These are phyloP conservation scores for Coemansia sp. DNA, from an alignment of 192 early-diverging fungal genomes.

Conservation along the genomic window DNA sequence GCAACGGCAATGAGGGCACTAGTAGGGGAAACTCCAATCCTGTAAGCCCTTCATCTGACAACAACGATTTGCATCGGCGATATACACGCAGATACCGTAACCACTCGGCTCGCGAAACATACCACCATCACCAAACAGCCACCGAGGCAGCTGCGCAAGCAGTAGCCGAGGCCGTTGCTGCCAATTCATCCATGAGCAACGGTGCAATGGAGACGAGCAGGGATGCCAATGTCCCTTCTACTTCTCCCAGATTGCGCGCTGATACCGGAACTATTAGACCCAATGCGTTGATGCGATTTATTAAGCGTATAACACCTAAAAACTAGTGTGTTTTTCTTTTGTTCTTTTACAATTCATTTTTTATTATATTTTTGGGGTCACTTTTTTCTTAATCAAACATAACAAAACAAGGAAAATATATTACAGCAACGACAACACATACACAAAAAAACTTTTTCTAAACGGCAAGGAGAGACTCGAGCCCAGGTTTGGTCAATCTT, in stretches of 20 bases:
- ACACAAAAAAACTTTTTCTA: neutral
- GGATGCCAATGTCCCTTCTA: neutral
- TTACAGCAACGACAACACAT: too few species aligned
- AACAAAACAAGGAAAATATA: too few species aligned
- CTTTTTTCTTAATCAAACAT: too few species aligned
- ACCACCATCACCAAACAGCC: slow-evolving; percentile 5
- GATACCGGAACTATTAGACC: slow-evolving; percentile 25
- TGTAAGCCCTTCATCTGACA: neutral
- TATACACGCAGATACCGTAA: slow-evolving; percentile 22
- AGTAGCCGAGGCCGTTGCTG: slow-evolving; percentile 11
- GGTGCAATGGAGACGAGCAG: neutral
- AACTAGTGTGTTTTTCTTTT: slow-evolving; percentile 15
- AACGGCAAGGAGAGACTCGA: neutral
- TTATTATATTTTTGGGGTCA: neutral
- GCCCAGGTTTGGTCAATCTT: neutral
- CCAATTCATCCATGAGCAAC: neutral
- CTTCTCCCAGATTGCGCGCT: neutral
- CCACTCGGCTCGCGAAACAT: slow-evolving; percentile 33
- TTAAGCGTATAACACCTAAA: slow-evolving; percentile 43
- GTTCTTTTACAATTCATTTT: neutral
- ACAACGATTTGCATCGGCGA: slow-evolving; percentile 2
- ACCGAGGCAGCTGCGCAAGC: slow-evolving; percentile 16
- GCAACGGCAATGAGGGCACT: neutral
- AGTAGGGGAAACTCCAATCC: neutral
- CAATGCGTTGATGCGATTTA: slow-evolving; percentile 47